Base-by-base conservation (phyloP, 2,329 filamentous ascomycete species). In the Calonectria leucothoes region DNA sequence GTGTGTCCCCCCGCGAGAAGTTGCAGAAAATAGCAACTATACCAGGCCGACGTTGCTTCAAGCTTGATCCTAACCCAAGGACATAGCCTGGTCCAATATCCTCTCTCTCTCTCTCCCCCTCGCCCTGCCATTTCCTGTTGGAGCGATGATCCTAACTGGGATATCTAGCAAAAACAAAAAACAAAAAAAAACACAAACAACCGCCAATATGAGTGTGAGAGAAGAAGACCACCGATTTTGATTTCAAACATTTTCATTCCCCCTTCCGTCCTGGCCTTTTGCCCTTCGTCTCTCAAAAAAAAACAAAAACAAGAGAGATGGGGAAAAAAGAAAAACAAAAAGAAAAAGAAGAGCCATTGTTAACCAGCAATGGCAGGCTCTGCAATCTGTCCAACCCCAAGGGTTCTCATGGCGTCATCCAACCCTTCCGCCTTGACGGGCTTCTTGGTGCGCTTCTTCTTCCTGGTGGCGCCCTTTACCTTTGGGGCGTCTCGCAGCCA, bases 401-500 rank as follows among this genome's bases (percentile, higher is more conserved):
- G 64, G 42, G 74, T 76, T 27, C 55, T 74, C 49, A 69, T 51
- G 52, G 66, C 73, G 17, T 72, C 73, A 29, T 49, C 72, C 17
- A 75, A 69, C 8, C n/a, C 59, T 27, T 70, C 64, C 42, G 29
- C 23, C 37, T 75, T 76, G 42, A 35, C 66, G 12, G 66, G 25
- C 73, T 78, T 82, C 77, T 79, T 84, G 27, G 74, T 57, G 20
- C 80, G 81, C 76, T 81, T 84, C 82, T 85, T 88, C 74, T 85
- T 85, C 78, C 82, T 86, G 27, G 82, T 77, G n/a, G 80, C 77
- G 29, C 83, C 82, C 27, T 81, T 76, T n/a, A 84, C 83, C 0
- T 82, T 74, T 7, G 90, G 91, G 0, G 90, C 91, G 71, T 93
- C 88, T 63, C 85, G 84, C 27, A 96, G 89, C 94, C 94, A 97